phyloP scores from a whole-genome alignment of 805 yeast species.

The Komagataella populi region DNA sequence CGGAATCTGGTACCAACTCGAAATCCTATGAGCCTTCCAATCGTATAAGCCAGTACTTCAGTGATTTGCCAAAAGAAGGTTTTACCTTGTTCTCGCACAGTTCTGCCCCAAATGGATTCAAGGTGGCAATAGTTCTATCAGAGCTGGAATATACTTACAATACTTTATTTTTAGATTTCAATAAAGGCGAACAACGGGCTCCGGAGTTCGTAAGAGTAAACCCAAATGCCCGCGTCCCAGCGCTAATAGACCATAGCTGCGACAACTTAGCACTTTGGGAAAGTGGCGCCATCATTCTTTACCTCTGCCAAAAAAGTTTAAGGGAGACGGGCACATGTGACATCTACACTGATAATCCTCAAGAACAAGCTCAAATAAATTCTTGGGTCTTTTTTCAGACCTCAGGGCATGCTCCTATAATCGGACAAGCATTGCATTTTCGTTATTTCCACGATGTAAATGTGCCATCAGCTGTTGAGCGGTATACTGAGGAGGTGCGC shows the following conservation, averaged over 20 bases:
- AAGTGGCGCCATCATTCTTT: slow-evolving; percentile 81
- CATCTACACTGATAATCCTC: slow-evolving; percentile 65
- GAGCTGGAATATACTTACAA: slow-evolving; percentile 71
- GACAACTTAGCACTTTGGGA: slow-evolving; percentile 86
- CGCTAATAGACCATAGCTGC: slow-evolving; percentile 76
- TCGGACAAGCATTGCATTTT: slow-evolving; percentile 93
- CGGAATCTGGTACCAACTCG: background rate
- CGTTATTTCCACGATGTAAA: slow-evolving; percentile 78
- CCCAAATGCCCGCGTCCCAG: slow-evolving; percentile 94
- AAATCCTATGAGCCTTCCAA: slow-evolving; percentile 1
- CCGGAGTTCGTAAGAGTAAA: slow-evolving; percentile 90
- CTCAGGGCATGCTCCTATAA: slow-evolving; percentile 97
- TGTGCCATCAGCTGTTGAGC: slow-evolving; percentile 79
- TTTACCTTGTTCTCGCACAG: slow-evolving; percentile 72
- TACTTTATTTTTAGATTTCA: slow-evolving; percentile 78
- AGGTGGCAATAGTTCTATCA: slow-evolving; percentile 80
- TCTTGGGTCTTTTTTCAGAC: slow-evolving; percentile 93
- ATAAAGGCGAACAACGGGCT: slow-evolving; percentile 80
- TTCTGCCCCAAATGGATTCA: slow-evolving; percentile 92
- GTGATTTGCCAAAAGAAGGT: slow-evolving; percentile 68
- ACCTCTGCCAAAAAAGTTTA: slow-evolving; percentile 56
- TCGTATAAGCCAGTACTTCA: slow-evolving; percentile 58
- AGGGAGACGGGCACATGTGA: slow-evolving; percentile 49
- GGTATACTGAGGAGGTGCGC: slow-evolving; percentile 86
- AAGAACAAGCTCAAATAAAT: slow-evolving; percentile 73